A percentile compares a stretch with the other conserved stretches of the same genome.
phyloP scores from a whole-genome alignment of 2,329 filamentous ascomycete genomes.

The Diaporthe longicolla region DNA sequence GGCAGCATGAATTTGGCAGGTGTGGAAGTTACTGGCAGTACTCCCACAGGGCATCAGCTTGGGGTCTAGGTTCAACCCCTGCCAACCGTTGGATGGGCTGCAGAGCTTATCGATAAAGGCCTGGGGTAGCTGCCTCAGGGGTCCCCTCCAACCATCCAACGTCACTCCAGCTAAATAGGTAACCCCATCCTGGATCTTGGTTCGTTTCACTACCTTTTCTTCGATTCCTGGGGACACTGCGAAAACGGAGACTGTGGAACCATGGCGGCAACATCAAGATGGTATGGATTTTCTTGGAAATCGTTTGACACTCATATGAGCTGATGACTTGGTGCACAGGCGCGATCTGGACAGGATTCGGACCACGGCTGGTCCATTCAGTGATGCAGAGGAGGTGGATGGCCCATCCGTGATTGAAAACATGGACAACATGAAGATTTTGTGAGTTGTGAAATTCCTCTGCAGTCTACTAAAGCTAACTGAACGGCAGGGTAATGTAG shows the following conservation, averaged over 20 bases:
- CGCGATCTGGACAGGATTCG: conserved; percentile 87
- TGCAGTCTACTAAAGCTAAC: conserved; percentile 44
- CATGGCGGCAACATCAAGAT: conserved; percentile 49
- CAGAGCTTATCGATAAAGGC: conserved; percentile 43
- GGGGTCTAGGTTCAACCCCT: background rate
- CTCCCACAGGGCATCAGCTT: background rate
- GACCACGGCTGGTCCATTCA: conserved; percentile 83
- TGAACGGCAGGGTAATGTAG: conserved; percentile 63
- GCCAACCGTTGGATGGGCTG: background rate
- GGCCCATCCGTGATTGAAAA: conserved; percentile 67
- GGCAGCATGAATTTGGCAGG: background rate
- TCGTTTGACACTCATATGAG: background rate
- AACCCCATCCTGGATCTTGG: background rate
- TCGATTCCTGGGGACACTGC: background rate
- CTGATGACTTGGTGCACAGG: conserved; percentile 64
- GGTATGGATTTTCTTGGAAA: conserved; percentile 46
- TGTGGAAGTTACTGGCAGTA: background rate
- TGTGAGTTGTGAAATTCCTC: conserved; percentile 65
- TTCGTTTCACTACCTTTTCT: background rate
- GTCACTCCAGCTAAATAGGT: conserved; percentile 13
- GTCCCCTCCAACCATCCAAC: conserved; percentile 26
- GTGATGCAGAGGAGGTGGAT: conserved; percentile 71
- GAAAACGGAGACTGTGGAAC: background rate
- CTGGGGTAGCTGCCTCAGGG: conserved; percentile 30
- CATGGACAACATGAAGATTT: conserved; percentile 79